phyloP scores from a whole-genome alignment of 257 asterid species.

The Solanum sejunctum region DNA sequence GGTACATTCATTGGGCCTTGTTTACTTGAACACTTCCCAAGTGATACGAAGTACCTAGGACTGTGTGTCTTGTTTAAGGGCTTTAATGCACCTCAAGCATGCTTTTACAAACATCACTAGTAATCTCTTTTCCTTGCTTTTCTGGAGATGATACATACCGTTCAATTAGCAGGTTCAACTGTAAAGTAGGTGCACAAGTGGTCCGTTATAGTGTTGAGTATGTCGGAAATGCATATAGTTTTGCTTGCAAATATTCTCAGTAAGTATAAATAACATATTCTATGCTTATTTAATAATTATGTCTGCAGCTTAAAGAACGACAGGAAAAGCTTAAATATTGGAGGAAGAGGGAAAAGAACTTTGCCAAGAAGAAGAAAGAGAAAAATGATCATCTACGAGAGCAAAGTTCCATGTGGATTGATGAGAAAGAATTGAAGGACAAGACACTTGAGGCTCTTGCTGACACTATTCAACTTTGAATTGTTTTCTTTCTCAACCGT shows the following conservation, averaged over 20 bases:
- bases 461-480: slow-evolving; percentile 3
- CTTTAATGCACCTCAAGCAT: neutral
- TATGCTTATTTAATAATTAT: neutral
- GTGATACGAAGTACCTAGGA: neutral
- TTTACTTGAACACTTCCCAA: neutral
- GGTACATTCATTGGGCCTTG: neutral
- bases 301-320: slow-evolving; percentile 57
- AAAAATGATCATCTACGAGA: slow-evolving; percentile 38
- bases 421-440: slow-evolving; percentile 28
- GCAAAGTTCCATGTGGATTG: slow-evolving; percentile 59
- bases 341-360: slow-evolving; percentile 47
- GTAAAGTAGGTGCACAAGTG: neutral
- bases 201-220: neutral
- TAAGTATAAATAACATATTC: neutral
- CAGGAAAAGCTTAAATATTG: slow-evolving; percentile 72
- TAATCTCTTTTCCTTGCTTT: neutral
- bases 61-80: neutral
- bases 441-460: slow-evolving; percentile 5
- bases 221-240: neutral
- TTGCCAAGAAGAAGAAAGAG: slow-evolving; percentile 40
- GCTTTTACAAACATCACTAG: neutral
- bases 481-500: neutral
- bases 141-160: neutral
- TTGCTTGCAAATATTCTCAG: neutral
- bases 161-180: neutral